These are phyloP conservation scores for Podila horticola DNA, from an alignment of 192 early-diverging fungal genomes.

Conservation along the genomic window DNA sequence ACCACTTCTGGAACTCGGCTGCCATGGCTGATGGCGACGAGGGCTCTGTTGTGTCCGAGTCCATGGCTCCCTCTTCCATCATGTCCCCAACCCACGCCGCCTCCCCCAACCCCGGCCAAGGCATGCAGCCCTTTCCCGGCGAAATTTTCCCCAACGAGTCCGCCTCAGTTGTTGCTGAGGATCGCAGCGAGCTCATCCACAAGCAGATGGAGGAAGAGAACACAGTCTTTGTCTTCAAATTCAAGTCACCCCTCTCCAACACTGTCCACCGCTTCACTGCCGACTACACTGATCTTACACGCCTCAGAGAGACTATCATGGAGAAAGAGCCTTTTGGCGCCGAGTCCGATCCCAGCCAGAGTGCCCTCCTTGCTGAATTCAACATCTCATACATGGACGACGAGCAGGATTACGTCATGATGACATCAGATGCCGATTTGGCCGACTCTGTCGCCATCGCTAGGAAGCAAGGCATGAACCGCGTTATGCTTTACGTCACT, in stretches of 20 bases:
- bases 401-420: conserved; percentile 86
- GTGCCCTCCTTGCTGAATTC: conserved; percentile 51
- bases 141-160: conserved; percentile 69
- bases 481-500: conserved; percentile 76
- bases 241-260: conserved; percentile 71
- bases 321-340: conserved; percentile 69
- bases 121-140: conserved; percentile 56
- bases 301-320: conserved; percentile 64
- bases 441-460: conserved; percentile 87
- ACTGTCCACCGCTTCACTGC: conserved; percentile 82
- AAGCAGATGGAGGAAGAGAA: conserved; percentile 53
- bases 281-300: conserved; percentile 59
- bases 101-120: conserved; percentile 53
- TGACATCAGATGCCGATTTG: conserved; percentile 82
- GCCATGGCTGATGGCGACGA: conserved; percentile 70
- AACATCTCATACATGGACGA: conserved; percentile 90
- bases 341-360: conserved; percentile 56
- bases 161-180: conserved; percentile 63
- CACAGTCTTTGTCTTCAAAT: conserved; percentile 75
- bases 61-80: conserved; percentile 57
- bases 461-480: conserved; percentile 75
- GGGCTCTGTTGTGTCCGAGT: conserved; percentile 72
- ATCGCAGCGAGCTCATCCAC: conserved; percentile 47
- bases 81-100: conserved; percentile 55
- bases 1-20: conserved; percentile 81